Conservation (phyloP, 345 rosid species). For the Camelina neglecta region DNA sequence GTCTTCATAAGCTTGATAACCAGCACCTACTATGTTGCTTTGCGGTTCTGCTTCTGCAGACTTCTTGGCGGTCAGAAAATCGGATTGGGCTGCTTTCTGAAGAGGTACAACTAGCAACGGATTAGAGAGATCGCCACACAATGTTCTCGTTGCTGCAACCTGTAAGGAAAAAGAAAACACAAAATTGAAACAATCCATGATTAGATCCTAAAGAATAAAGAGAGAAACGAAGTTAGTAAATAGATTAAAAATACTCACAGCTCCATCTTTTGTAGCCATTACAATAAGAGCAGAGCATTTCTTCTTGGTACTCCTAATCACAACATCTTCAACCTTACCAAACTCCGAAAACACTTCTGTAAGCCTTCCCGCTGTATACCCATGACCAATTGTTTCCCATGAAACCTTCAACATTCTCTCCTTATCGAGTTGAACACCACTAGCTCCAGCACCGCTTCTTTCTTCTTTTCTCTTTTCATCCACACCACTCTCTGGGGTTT, state of each 20-base stretch:
- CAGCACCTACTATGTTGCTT: conserved; percentile 69
- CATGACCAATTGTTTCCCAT: conserved; percentile 76
- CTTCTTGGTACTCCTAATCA: conserved; percentile 71
- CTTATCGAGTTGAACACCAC: conserved; percentile 55
- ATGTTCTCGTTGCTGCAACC: conserved; percentile 71
- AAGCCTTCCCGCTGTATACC: conserved; percentile 64
- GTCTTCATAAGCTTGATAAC: conserved; percentile 80
- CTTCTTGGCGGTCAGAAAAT: conserved; percentile 46
- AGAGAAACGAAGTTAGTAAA: not conserved
- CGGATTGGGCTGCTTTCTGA: conserved; percentile 52
- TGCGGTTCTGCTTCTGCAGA: conserved; percentile 53
- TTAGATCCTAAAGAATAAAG: not conserved
- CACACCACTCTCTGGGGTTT: conserved; percentile 45
- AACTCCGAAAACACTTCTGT: conserved; percentile 69
- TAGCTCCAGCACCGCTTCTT: conserved; percentile 23
- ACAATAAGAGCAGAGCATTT: conserved; percentile 81
- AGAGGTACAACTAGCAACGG: conserved; percentile 84
- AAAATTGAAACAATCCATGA: conserved; percentile 15
- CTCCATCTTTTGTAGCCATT: conserved; percentile 78
- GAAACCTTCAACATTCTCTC: conserved; percentile 76
- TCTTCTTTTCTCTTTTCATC: conserved; percentile 43
- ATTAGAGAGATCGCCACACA: conserved; percentile 69
- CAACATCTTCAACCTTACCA: conserved; percentile 85
- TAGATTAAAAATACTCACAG: conserved; percentile 49
- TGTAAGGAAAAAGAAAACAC: conserved; percentile 33